These are phyloP conservation scores for Paraconiothyrium brasiliense DNA, from an alignment of 2,329 filamentous ascomycete genomes.

Conservation along the genomic window DNA sequence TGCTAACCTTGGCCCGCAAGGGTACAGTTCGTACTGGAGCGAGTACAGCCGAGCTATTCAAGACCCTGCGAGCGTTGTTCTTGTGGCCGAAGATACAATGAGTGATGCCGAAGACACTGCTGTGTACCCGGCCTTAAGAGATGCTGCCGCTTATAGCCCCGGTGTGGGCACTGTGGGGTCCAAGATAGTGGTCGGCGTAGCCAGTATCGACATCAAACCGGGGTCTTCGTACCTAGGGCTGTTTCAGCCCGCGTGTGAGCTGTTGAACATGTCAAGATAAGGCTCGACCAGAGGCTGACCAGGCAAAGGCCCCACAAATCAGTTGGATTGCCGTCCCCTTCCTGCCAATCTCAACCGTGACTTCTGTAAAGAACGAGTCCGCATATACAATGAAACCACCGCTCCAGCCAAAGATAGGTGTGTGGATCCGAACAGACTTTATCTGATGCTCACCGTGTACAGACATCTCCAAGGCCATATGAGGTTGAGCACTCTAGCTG, in stretches of 20 bases:
- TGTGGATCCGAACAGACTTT: conserved; percentile 5
- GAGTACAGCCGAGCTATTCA: conserved; percentile 29
- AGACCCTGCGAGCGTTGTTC: conserved; percentile 27
- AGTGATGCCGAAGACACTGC: conserved; percentile 23
- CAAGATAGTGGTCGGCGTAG: conserved; percentile 36
- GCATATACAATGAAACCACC: conserved; percentile 33
- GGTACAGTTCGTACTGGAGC: conserved; percentile 22
- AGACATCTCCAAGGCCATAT: conserved; percentile 28
- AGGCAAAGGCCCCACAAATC: conserved; percentile 16
- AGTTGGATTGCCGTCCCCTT: background rate
- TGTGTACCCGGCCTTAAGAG: conserved; percentile 34
- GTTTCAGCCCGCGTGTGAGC: conserved; percentile 32
- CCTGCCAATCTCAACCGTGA: conserved; percentile 27
- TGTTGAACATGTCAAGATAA: conserved; percentile 18
- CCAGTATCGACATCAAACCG: conserved; percentile 33
- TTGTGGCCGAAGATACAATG: conserved; percentile 29
- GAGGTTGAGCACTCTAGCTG: conserved; percentile 29
- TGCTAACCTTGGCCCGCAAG: conserved; percentile 8
- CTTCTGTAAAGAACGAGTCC: conserved; percentile 25
- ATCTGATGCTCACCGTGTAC: conserved; percentile 7
- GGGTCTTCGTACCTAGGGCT: conserved; percentile 29
- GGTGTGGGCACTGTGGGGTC: background rate
- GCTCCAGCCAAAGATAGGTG: conserved; percentile 36
- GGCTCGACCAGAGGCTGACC: conserved; percentile 19
- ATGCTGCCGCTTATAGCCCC: conserved; percentile 19